Conservation (phyloP, 2,329 filamentous ascomycete genomes). For the Aureobasidium subglaciale region DNA sequence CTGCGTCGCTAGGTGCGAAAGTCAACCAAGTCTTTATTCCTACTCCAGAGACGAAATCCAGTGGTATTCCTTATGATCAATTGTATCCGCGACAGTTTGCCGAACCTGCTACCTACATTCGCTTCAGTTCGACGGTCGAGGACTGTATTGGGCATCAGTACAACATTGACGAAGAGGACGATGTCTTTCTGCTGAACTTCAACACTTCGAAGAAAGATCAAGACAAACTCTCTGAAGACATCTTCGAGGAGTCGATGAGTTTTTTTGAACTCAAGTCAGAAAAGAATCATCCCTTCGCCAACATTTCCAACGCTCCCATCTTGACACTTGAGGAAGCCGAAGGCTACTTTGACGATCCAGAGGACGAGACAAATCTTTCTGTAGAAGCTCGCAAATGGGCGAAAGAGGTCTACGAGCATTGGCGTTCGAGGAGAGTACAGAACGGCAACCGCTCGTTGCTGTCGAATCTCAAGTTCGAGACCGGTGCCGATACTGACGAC, state of each 20-base stretch:
- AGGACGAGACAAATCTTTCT: slow-evolving; percentile 42
- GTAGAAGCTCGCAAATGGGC: slow-evolving; percentile 52
- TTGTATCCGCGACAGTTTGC: slow-evolving; percentile 74
- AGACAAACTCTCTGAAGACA: slow-evolving; percentile 71
- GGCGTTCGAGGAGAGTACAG: slow-evolving; percentile 64
- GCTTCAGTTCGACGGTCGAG: slow-evolving; percentile 96
- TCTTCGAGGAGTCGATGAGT: slow-evolving; percentile 91
- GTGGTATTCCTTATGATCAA: slow-evolving; percentile 74
- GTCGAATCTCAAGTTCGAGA: slow-evolving; percentile 84
- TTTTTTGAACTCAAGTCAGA: slow-evolving; percentile 85
- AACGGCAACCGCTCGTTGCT: slow-evolving; percentile 67
- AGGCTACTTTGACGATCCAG: slow-evolving; percentile 49
- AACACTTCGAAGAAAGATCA: slow-evolving; percentile 62
- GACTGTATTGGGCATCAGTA: slow-evolving; percentile 86
- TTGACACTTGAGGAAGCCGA: slow-evolving; percentile 53
- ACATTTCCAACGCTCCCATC: slow-evolving; percentile 81
- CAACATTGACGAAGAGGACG: slow-evolving; percentile 90
- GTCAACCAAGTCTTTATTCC: slow-evolving; percentile 59
- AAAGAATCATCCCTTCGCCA: slow-evolving; percentile 78
- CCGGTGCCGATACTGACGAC: slow-evolving; percentile 87
- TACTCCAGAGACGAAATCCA: slow-evolving; percentile 55
- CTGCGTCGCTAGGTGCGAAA: slow-evolving; percentile 50
- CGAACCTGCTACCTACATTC: slow-evolving; percentile 88
- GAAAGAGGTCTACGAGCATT: slow-evolving; percentile 82
- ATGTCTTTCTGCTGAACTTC: slow-evolving; percentile 72